Evolutionary conservation across 805 yeast species (phyloP), one percentile per base, ranked within the genome.

Genomic region (Kodamaea kaohsiungensis): DNA sequence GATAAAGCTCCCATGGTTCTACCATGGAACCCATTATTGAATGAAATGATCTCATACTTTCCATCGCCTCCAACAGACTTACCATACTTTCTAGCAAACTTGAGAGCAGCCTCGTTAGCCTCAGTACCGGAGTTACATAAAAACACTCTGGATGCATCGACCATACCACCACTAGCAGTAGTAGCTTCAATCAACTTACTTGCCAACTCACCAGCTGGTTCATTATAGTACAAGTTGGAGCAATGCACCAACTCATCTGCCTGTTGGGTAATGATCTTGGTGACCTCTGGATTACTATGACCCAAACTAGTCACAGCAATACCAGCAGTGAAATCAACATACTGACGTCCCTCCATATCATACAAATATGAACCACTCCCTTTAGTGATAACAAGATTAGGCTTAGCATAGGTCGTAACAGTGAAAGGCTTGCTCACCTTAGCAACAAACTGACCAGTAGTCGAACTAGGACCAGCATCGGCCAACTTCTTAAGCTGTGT

Each of bases 291-390:
- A 62, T 95, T 81, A 22, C 91, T 77, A 66, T 95, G 98, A 2
- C 99, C 99, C 58, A 95, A 76, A 0, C 89, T 87, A n/a, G 97
- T 93, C 13, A 95, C 99, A 0, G 99, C 98, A 61, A 95, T 93
- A 51, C 99, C 99, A 1, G 98, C 91, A 1, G 93, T 86, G 71
- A 95, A 93, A 67, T 95, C 99, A 49, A 95, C 79, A 65, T 87
- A 95, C 66, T 87, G 80, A 40, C 83, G 79, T 56, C 88, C 87
- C 62, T 89, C 91, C 48, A 87, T 71, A 69, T 95, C 99, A 77
- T 86, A 91, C 52, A 95, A 68, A 52, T 77, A 77, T n/a, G 91
- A 83, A 16, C 96, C 97, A 61, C 84, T 71, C 37, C 97, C 99
- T 56, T 86, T 87, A 48, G 87, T 84, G 53, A 93, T 78, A 15